A percentile compares a stretch with the other conserved stretches of the same genome.
These are phyloP conservation scores for Pelomyxa schiedti DNA, from an alignment of 78 protist species.

Conservation along the genomic window DNA sequence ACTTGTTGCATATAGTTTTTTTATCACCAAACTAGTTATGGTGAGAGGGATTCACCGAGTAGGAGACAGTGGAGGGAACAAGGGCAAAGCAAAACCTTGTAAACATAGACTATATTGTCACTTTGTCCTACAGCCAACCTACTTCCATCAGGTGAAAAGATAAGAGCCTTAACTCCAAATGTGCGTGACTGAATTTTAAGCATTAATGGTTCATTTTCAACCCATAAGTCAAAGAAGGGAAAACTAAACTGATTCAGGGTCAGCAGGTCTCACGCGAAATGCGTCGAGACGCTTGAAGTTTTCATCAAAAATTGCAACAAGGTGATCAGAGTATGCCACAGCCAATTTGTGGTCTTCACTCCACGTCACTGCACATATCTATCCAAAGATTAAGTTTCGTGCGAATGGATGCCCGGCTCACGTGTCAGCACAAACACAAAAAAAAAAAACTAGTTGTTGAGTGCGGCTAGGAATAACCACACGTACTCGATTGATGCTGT, in stretches of 20 bases:
- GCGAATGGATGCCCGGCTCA: neutral
- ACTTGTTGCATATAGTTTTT: constrained; percentile 79
- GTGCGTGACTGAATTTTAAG: neutral
- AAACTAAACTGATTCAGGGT: neutral
- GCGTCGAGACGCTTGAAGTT: neutral
- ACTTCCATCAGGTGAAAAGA: constrained; percentile 76
- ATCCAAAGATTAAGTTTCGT: neutral
- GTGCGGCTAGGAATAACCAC: too few relatives aligned
- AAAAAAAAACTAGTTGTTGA: neutral
- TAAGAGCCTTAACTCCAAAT: constrained; percentile 37
- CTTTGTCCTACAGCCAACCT: constrained; percentile 74
- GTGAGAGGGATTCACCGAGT: too few relatives aligned
- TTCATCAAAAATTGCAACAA: neutral
- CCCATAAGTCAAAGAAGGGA: neutral
- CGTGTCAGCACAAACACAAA: neutral
- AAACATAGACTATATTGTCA: constrained; percentile 75
- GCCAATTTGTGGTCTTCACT: neutral
- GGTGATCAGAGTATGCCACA: neutral
- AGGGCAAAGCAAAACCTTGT: too few relatives aligned
- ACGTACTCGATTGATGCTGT: neutral
- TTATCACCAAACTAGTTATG: too few relatives aligned
- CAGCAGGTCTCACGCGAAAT: neutral
- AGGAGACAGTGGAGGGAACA: too few relatives aligned
- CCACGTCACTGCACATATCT: neutral
- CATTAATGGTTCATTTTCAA: neutral